Conservation (phyloP, 306 rosid species). For the Hippophae rhamnoides region DNA sequence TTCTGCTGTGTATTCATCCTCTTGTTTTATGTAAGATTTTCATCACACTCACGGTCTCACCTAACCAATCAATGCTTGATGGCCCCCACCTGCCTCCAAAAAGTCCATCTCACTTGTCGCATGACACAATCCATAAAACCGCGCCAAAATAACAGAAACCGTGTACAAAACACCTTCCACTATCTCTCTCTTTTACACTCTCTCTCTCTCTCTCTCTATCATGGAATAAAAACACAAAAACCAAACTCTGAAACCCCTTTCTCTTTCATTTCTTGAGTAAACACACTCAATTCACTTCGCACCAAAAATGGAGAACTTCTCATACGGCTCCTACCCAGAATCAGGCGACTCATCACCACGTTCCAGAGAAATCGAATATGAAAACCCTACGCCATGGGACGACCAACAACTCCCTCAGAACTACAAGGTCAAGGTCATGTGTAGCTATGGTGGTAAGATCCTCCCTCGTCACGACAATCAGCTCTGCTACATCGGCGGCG, state of each 20-base stretch:
- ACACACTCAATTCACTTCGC: neutral
- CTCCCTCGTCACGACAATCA: constrained; percentile 89
- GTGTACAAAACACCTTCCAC: no score
- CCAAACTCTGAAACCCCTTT: neutral
- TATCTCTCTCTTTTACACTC: no score
- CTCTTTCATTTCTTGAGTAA: neutral
- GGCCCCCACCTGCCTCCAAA: no score
- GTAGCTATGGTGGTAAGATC: constrained; percentile 94
- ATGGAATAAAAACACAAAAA: no score
- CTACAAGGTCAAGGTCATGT: constrained; percentile 80
- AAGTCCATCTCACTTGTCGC: no score
- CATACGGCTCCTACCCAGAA: constrained; percentile 63
- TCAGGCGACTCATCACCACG: constrained; percentile 90
- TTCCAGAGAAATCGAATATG: constrained; percentile 76
- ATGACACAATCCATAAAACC: no score
- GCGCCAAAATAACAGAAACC: no score
- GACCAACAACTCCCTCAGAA: constrained; percentile 39
- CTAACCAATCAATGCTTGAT: no score
- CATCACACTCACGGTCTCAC: no score
- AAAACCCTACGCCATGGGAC: constrained; percentile 83
- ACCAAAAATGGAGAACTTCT: constrained; percentile 53
- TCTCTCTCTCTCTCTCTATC: no score
- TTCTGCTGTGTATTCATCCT: no score
- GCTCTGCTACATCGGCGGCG: constrained; percentile 84
- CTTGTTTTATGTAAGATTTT: no score